Percentiles rank a stretch among this genome's conserved stretches.
phyloP scores from a whole-genome alignment of 805 yeast genomes.

The Candida chauliodis region DNA sequence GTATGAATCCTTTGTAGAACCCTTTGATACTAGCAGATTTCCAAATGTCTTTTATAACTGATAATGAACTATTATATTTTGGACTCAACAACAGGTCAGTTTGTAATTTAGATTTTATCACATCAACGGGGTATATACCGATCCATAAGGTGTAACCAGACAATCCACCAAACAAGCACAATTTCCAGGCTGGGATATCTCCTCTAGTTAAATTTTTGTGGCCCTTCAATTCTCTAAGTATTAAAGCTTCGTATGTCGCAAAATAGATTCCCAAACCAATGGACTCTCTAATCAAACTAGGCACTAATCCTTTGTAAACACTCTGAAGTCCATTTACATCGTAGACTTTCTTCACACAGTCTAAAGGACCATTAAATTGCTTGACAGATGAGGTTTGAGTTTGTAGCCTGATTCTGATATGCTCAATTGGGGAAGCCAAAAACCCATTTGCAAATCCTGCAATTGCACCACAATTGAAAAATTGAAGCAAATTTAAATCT shows the following conservation, averaged over 20 bases:
- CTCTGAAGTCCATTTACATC: constrained; percentile 54
- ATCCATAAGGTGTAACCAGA: constrained; percentile 93
- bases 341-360: constrained; percentile 59
- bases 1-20: constrained; percentile 85
- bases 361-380: constrained; percentile 68
- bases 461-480: constrained; percentile 79
- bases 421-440: constrained; percentile 92
- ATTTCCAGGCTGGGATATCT: constrained; percentile 84
- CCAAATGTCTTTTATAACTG: constrained; percentile 55
- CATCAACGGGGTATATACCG: constrained; percentile 82
- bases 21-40: constrained; percentile 66
- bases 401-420: constrained; percentile 88
- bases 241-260: constrained; percentile 84
- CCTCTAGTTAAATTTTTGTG: constrained; percentile 46
- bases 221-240: constrained; percentile 56
- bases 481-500: constrained; percentile 58
- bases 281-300: constrained; percentile 81
- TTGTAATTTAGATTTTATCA: constrained; percentile 86
- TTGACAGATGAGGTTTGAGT: constrained; percentile 65
- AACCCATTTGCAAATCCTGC: constrained; percentile 91
- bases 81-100: constrained; percentile 57
- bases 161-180: constrained; percentile 83
- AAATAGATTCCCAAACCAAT: constrained; percentile 89
- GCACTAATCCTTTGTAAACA: constrained; percentile 74
- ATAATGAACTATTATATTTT: constrained; percentile 52